Base-by-base conservation (phyloP, 192 early-diverging fungal species). In the Rhizophagus prolifer region DNA sequence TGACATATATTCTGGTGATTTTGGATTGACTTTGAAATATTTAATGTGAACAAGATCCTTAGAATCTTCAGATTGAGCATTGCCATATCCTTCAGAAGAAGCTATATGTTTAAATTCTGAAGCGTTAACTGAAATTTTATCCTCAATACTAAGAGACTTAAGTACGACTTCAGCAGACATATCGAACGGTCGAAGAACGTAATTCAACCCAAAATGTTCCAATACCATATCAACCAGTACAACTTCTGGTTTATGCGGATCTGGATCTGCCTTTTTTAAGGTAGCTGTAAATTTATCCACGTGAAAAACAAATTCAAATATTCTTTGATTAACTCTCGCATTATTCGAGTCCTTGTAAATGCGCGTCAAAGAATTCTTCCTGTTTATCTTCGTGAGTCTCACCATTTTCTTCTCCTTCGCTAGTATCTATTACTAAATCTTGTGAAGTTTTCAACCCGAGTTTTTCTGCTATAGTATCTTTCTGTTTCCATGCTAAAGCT, bases 81-180 rank as follows among this genome's bases (percentile, higher is more conserved):
- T 81, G 69, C 75, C 77, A 58, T 79, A 80, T 3, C 73, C 81
- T 13, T 87, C 84, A 12, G 88, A 89, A 2, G 88, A 81, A 60
- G 91, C 81, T 58, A 94, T 75, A 75, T 92, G 89, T 9, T 83
- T 86, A 77, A 90, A 90, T 16, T 84, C 85, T 9, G 87, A 78
- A 16, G 80, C 78, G 36, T 75, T 81, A 16, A 82, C 85, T 34
- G 74, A 65, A 79, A 90, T 82, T 60, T 80, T 78, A 85, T 97
- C 95, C 26, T 92, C 91, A 10, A 96, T 87, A 64, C 88, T 87
- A 26, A 97, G 84, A n/a, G 93, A 89, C 41, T 91, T 88, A 19
- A 98, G 91, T 1, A 87, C 85, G 34, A 96, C 89, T 25, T 89
- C 83, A 2, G 95, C 92, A 21, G 87, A 85, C 87, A 92, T 88